These are phyloP conservation scores for Tilletia caries DNA, from an alignment of 1,284 basidiomycete species.

Conservation along the genomic window DNA sequence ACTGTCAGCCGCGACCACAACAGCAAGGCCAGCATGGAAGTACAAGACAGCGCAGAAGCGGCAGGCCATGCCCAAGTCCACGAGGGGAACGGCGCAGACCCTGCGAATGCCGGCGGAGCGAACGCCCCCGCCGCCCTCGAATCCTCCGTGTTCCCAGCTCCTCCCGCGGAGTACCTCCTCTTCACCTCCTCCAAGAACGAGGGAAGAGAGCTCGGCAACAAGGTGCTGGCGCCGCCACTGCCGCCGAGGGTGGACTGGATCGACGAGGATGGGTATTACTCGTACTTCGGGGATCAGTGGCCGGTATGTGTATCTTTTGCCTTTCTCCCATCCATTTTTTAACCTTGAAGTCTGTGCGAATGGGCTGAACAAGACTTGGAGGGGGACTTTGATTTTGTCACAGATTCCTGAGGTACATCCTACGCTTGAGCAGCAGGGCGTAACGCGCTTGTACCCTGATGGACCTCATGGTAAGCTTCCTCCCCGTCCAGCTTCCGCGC, in stretches of 20 bases:
- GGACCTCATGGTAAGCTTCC: neutral
- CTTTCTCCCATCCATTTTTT: too few relatives aligned
- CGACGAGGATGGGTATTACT: conserved; percentile 48
- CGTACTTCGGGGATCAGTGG: conserved; percentile 48
- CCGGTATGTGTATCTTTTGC: conserved; percentile 22
- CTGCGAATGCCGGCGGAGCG: neutral
- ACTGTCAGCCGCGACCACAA: too few relatives aligned
- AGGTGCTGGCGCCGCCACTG: conserved; percentile 16
- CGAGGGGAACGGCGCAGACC: neutral
- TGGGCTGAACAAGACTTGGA: neutral
- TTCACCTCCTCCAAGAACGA: conserved; percentile 9
- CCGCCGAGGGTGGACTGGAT: conserved; percentile 48
- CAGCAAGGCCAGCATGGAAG: too few relatives aligned
- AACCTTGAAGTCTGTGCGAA: too few relatives aligned
- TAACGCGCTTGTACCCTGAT: conserved; percentile 35
- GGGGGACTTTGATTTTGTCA: neutral
- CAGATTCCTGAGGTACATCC: conserved; percentile 40
- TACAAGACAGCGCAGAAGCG: too few relatives aligned
- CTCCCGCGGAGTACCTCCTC: neutral
- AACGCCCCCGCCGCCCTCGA: neutral
- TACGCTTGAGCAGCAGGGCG: conserved; percentile 38
- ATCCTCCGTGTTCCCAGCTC: conserved; percentile 10
- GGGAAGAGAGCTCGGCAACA: neutral
- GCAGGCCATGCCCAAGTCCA: neutral
- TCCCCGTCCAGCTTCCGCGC: neutral